A percentile compares a stretch with the other conserved stretches of the same genome.
phyloP scores from a whole-genome alignment of 768 basidiomycete species.

The Dioszegia hungarica region DNA sequence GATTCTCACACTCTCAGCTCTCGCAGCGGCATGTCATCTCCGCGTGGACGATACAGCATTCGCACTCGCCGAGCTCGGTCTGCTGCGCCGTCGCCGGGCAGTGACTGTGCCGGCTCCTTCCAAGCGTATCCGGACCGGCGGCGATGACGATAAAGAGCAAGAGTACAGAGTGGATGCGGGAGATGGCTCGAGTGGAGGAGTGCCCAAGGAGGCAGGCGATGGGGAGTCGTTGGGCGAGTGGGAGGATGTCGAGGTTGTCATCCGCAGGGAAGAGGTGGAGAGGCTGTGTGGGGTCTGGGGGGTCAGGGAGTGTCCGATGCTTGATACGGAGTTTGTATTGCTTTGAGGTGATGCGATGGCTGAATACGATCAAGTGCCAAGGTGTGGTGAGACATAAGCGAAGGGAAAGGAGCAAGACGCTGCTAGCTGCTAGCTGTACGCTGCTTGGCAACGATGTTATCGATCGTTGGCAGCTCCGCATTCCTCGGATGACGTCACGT shows the following conservation, averaged over 20 bases:
- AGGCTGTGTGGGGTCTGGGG: slow-evolving; percentile 62
- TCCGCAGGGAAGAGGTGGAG: slow-evolving; percentile 66
- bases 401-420: too few relatives aligned
- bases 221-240: slow-evolving; percentile 41
- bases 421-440: too few relatives aligned
- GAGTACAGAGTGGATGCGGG: not conserved
- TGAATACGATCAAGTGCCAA: not conserved
- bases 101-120: not conserved
- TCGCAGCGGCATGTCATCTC: slow-evolving; percentile 74
- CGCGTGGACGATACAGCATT: slow-evolving; percentile 81
- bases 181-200: not conserved
- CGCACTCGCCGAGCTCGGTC: slow-evolving; percentile 78
- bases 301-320: slow-evolving; percentile 56
- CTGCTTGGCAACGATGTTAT: too few relatives aligned
- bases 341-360: slow-evolving; percentile 19
- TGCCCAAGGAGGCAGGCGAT: too few relatives aligned
- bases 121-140: too few relatives aligned
- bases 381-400: too few relatives aligned
- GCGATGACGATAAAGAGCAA: slow-evolving; percentile 43
- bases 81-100: slow-evolving; percentile 53
- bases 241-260: slow-evolving; percentile 52
- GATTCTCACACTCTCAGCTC: slow-evolving; percentile 59
- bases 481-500: too few relatives aligned
- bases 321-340: slow-evolving; percentile 47
- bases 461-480: too few relatives aligned